Percentiles rank a stretch among this genome's conserved stretches.
phyloP scores from a whole-genome alignment of 108 stramenopile genomes.

The Licmophora abbreviata region DNA sequence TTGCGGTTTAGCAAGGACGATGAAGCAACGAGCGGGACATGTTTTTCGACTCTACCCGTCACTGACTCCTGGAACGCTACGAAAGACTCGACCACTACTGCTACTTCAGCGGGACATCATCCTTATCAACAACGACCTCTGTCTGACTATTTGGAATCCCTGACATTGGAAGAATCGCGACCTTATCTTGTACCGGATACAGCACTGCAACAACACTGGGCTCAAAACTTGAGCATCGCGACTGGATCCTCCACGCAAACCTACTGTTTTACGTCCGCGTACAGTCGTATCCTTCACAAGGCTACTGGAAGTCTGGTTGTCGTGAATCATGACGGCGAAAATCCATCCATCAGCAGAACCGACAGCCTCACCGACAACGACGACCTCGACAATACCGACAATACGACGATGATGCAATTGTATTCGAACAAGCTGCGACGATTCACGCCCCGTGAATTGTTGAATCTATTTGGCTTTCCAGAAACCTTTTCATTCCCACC shows the following conservation, averaged over 20 bases:
- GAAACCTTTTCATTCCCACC: conserved; percentile 21
- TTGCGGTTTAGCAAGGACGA: conserved; percentile 5
- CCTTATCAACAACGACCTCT: neutral
- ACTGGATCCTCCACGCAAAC: conserved; percentile 17
- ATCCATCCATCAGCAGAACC: neutral
- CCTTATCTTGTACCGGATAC: conserved; percentile 11
- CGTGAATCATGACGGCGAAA: conserved; percentile 1
- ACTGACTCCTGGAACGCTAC: neutral
- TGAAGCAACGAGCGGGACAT: neutral
- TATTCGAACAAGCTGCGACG: conserved; percentile 22
- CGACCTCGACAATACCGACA: neutral
- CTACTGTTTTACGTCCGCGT: conserved; percentile 43
- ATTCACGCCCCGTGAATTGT: conserved; percentile 34
- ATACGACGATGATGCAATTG: conserved; percentile 17
- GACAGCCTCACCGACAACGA: neutral
- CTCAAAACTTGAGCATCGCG: conserved; percentile 23
- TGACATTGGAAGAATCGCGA: conserved; percentile 2
- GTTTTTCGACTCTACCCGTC: neutral
- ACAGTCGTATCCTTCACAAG: conserved; percentile 27
- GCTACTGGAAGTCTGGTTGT: conserved; percentile 33
- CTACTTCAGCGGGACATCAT: too few species aligned
- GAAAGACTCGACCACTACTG: neutral
- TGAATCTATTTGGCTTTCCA: conserved; percentile 39
- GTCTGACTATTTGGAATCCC: conserved; percentile 1
- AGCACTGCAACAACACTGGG: conserved; percentile 23